phyloP scores from a whole-genome alignment of 768 basidiomycete genomes.

The Steccherinum ochraceum region DNA sequence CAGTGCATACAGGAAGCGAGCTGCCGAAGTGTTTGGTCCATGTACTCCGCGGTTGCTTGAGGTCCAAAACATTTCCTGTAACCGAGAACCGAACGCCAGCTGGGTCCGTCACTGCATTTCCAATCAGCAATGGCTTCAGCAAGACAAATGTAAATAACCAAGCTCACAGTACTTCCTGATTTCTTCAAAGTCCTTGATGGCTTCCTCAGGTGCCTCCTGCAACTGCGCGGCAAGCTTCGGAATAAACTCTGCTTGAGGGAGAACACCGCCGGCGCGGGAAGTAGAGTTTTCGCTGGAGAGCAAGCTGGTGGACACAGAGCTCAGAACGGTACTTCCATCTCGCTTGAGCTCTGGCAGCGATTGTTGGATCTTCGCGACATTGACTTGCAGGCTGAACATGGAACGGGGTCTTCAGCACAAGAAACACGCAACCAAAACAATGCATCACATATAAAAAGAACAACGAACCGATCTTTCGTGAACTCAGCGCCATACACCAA shows the following conservation, averaged over 20 bases:
- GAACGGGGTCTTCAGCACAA: no score
- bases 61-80: constrained; percentile 72
- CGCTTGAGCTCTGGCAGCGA: constrained; percentile 88
- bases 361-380: constrained; percentile 84
- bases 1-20: constrained; percentile 52
- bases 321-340: constrained; percentile 75
- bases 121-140: background rate
- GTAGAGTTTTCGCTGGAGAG: constrained; percentile 67
- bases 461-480: constrained; percentile 57
- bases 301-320: constrained; percentile 61
- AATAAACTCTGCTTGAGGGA: constrained; percentile 73
- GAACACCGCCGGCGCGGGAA: constrained; percentile 57
- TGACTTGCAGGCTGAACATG: constrained; percentile 65
- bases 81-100: constrained; percentile 84
- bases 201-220: constrained; percentile 63
- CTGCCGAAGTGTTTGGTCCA: constrained; percentile 69
- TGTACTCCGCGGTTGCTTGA: constrained; percentile 65
- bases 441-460: background rate
- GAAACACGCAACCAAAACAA: no score
- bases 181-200: constrained; percentile 69
- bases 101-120: constrained; percentile 68
- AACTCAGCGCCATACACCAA: constrained; percentile 72
- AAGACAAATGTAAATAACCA: background rate
- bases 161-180: constrained; percentile 62
- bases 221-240: constrained; percentile 68